Conservation (phyloP, 805 yeast species). For the Teunomyces cretensis region DNA sequence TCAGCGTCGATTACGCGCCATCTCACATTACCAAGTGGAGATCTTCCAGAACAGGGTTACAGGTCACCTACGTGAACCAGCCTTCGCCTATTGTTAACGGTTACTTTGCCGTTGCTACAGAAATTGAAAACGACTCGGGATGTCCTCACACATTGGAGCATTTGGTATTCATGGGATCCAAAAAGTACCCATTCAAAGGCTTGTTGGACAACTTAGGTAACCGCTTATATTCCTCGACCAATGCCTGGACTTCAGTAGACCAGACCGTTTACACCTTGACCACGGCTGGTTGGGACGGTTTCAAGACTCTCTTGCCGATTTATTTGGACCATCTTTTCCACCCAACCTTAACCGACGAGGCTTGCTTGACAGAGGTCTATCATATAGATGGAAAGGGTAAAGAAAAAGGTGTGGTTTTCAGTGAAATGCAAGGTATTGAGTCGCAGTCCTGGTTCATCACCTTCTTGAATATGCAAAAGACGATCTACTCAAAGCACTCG, state of each 20-base stretch:
- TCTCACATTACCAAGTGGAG: conserved; percentile 70
- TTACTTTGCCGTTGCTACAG: conserved; percentile 95
- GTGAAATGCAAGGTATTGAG: conserved; percentile 95
- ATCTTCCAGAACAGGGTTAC: conserved; percentile 79
- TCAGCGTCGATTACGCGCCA: conserved; percentile 76
- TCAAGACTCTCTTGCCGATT: conserved; percentile 76
- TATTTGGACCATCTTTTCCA: conserved; percentile 83
- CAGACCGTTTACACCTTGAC: conserved; percentile 90
- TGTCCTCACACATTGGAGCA: conserved; percentile 96
- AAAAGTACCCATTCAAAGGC: conserved; percentile 88
- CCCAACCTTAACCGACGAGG: conserved; percentile 87
- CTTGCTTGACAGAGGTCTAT: conserved; percentile 91
- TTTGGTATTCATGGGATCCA: conserved; percentile 90
- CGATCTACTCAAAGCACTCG: conserved; percentile 54
- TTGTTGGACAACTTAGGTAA: conserved; percentile 84
- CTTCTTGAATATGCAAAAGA: conserved; percentile 57
- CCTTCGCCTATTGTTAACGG: conserved; percentile 90
- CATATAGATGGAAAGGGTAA: conserved; percentile 88
- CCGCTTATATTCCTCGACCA: conserved; percentile 78
- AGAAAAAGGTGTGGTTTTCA: conserved; percentile 95
- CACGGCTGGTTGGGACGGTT: conserved; percentile 97
- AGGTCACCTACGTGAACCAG: conserved; percentile 70
- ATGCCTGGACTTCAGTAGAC: conserved; percentile 97
- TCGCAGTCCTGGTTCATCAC: conserved; percentile 70
- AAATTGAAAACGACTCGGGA: conserved; percentile 82